phyloP scores from a whole-genome alignment of 1,284 basidiomycete genomes.

The Puccinia sorghi region DNA sequence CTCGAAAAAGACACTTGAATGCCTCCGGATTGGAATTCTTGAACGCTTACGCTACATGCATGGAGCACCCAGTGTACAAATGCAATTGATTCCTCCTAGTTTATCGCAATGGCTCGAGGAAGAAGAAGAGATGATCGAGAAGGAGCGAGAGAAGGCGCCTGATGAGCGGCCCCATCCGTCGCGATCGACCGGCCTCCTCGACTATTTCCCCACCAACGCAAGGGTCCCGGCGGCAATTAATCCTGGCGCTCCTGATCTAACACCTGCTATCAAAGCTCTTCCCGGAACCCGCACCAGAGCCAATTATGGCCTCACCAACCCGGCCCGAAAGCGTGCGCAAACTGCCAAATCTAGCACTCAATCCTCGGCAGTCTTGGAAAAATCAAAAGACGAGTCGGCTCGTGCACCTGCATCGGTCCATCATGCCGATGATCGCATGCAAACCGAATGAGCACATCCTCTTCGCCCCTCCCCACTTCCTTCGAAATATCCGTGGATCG shows the following conservation, averaged over 20 bases:
- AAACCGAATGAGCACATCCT: conserved; percentile 1
- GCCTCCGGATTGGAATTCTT: conserved; percentile 79
- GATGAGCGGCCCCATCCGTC: conserved; percentile 7
- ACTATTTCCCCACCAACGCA: conserved; percentile 41
- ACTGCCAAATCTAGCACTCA: conserved; percentile 26
- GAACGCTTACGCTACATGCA: conserved; percentile 90
- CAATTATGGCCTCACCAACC: conserved; percentile 24
- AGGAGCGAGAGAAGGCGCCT: conserved; percentile 28
- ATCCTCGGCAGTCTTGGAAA: neutral
- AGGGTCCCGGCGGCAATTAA: neutral
- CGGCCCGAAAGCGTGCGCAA: conserved; percentile 13
- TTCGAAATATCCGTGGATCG: neutral
- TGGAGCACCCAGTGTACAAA: conserved; percentile 90
- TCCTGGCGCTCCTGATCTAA: neutral
- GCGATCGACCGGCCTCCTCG: conserved; percentile 19
- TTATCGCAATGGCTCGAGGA: conserved; percentile 75
- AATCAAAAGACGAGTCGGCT: conserved; percentile 10
- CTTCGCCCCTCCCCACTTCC: neutral
- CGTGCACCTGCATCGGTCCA: neutral
- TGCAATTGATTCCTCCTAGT: conserved; percentile 95
- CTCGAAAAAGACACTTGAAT: conserved; percentile 75
- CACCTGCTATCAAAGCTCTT: neutral
- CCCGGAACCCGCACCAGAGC: conserved; percentile 19
- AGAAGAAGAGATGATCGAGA: conserved; percentile 65
- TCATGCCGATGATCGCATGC: conserved; percentile 20